Evolutionary conservation across 768 basidiomycete genomes (phyloP).

Genomic region (Tylopilus sp.): DNA sequence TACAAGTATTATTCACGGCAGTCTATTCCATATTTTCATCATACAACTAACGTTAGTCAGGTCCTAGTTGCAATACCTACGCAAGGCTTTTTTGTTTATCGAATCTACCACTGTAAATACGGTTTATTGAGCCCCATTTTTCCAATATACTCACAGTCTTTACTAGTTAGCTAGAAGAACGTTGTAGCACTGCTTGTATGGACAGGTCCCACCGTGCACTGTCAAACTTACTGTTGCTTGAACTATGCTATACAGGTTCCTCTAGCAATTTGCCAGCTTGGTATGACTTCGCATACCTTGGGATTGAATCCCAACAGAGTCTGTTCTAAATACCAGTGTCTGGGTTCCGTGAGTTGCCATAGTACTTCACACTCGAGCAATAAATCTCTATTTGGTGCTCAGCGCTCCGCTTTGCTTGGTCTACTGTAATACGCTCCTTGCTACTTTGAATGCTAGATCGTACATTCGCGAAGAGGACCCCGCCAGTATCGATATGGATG

Average conservation of each 20-base stretch:
- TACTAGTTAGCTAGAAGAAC: conserved; percentile 10
- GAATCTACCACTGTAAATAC: conserved; percentile 11
- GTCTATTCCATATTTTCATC: not conserved
- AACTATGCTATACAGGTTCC: not conserved
- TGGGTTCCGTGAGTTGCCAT: no score
- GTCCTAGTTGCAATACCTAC: not conserved
- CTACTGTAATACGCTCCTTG: no score
- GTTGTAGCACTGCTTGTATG: conserved; percentile 5
- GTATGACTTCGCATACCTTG: not conserved
- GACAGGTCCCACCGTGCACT: conserved; percentile 1
- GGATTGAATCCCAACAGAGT: not conserved
- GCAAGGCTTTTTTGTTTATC: conserved; percentile 12
- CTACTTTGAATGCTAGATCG: no score
- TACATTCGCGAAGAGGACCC: no score
- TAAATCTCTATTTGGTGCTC: no score
- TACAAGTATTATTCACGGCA: conserved; percentile 9
- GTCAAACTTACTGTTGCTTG: not conserved
- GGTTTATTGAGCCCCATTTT: no score
- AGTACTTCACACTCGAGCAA: no score
- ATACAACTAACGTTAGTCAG: conserved; percentile 2
- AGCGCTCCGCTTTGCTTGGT: no score
- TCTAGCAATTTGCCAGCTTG: conserved; percentile 1
- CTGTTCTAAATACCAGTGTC: not conserved
- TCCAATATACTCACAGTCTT: not conserved
- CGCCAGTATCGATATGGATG: no score